Percentiles rank a stretch among this genome's conserved stretches.
phyloP scores from a whole-genome alignment of 768 basidiomycete species.

The Glaciozyma antarctica region DNA sequence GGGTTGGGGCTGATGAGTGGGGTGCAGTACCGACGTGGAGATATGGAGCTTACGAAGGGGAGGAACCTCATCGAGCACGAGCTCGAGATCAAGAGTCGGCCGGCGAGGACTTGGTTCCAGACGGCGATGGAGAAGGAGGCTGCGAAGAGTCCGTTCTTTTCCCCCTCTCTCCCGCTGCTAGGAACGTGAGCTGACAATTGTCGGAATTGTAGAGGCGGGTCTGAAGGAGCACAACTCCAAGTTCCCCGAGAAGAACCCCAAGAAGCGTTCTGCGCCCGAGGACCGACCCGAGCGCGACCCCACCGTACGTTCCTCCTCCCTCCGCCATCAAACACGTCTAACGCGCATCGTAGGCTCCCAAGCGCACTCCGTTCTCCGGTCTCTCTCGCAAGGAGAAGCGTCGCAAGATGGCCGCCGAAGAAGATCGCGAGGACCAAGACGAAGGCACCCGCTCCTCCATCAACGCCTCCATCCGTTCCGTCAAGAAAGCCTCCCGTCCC shows the following conservation, averaged over 20 bases:
- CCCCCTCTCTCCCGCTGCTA: neutral
- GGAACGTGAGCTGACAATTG: neutral
- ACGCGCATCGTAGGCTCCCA: conserved; percentile 8
- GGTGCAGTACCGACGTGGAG: conserved; percentile 67
- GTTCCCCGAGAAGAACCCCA: conserved; percentile 29
- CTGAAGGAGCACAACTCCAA: conserved; percentile 57
- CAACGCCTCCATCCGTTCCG: conserved; percentile 69
- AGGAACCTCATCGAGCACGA: conserved; percentile 91
- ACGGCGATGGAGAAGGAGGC: conserved; percentile 67
- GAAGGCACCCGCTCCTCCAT: conserved; percentile 43
- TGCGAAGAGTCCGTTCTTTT: conserved; percentile 56
- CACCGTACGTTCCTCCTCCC: neutral
- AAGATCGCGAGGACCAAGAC: conserved; percentile 55
- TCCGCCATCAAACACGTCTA: neutral
- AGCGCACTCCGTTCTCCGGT: conserved; percentile 49
- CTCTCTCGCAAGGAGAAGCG: conserved; percentile 80
- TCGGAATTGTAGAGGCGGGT: conserved; percentile 53
- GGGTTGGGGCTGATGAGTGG: conserved; percentile 11
- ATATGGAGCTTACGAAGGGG: conserved; percentile 92
- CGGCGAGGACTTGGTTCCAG: conserved; percentile 99
- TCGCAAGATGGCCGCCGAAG: conserved; percentile 73
- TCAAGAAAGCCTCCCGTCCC: conserved; percentile 55
- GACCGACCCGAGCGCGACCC: conserved; percentile 24
- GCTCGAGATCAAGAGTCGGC: conserved; percentile 81
- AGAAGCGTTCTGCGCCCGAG: conserved; percentile 25